A percentile compares a stretch with the other conserved stretches of the same genome.
phyloP scores from a whole-genome alignment of 345 rosid species.

The Trapa incisa region DNA sequence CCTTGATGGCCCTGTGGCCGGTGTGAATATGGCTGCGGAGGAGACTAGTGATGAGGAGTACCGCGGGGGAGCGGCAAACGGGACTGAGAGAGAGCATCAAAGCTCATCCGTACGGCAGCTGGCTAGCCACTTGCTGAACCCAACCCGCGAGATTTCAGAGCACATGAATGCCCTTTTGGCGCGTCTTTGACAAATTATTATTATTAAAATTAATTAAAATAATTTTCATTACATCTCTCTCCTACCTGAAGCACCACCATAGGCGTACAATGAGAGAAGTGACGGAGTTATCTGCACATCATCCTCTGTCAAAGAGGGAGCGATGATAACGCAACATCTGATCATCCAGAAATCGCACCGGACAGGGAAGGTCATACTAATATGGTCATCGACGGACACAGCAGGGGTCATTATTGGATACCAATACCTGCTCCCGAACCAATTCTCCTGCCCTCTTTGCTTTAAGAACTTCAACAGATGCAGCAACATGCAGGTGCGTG shows the following conservation, averaged over 20 bases:
- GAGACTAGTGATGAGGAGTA: not conserved
- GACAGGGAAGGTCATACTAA: conserved; percentile 29
- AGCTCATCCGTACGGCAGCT: not conserved
- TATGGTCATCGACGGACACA: conserved; percentile 14
- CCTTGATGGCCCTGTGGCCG: conserved; percentile 20
- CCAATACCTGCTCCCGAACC: conserved; percentile 92
- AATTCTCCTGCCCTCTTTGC: conserved; percentile 96
- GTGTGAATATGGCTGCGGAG: conserved; percentile 30
- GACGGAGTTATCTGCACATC: too few species aligned
- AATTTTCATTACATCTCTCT: too few species aligned
- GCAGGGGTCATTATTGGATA: conserved; percentile 88
- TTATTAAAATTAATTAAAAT: too few species aligned
- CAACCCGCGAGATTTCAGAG: not conserved
- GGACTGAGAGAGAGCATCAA: not conserved
- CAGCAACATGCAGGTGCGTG: conserved; percentile 93
- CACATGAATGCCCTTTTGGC: too few species aligned
- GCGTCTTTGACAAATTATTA: too few species aligned
- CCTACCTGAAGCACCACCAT: too few species aligned
- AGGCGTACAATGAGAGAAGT: too few species aligned
- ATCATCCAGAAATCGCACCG: conserved; percentile 21
- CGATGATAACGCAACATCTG: conserved; percentile 13
- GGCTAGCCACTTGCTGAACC: not conserved
- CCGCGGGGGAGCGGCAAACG: not conserved
- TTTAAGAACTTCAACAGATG: conserved; percentile 98
- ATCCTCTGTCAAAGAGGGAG: not conserved